Percentiles rank a stretch among this genome's conserved stretches.
These are phyloP conservation scores for Aspergillus homomorphus DNA, from an alignment of 495 filamentous ascomycete species.

Conservation along the genomic window DNA sequence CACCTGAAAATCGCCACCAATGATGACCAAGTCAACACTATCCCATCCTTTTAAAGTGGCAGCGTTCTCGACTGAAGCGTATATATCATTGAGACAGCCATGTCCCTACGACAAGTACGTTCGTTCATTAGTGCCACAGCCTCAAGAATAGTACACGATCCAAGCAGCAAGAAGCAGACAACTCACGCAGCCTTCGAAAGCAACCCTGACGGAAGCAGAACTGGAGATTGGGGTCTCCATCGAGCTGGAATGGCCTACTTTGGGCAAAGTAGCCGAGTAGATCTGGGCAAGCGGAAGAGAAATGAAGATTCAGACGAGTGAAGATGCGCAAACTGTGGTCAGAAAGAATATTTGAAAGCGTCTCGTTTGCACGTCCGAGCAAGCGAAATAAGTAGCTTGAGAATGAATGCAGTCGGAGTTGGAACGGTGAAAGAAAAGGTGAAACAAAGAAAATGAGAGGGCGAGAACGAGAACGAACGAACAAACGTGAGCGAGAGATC, in stretches of 20 bases:
- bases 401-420: background rate
- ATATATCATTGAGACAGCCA: constrained; percentile 86
- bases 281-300: background rate
- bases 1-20: constrained; percentile 89
- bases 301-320: background rate
- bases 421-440: background rate
- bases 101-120: constrained; percentile 61
- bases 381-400: background rate
- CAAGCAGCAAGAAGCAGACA: background rate
- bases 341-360: background rate
- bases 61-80: constrained; percentile 64
- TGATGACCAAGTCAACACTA: constrained; percentile 77
- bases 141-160: background rate
- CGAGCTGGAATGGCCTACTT: background rate
- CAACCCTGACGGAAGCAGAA: constrained; percentile 45
- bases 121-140: constrained; percentile 17
- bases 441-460: background rate
- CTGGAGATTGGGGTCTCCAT: constrained; percentile 13
- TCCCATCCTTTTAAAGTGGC: constrained; percentile 68
- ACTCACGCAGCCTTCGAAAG: constrained; percentile 80
- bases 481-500: background rate
- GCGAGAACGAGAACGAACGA: constrained; percentile 5
- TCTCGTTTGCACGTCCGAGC: background rate
- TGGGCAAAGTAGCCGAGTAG: background rate
- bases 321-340: background rate